A percentile compares a stretch with the other conserved stretches of the same genome.
Evolutionary conservation across 805 yeast genomes (phyloP).

Genomic region (Wickerhamiella alocasiicola): DNA sequence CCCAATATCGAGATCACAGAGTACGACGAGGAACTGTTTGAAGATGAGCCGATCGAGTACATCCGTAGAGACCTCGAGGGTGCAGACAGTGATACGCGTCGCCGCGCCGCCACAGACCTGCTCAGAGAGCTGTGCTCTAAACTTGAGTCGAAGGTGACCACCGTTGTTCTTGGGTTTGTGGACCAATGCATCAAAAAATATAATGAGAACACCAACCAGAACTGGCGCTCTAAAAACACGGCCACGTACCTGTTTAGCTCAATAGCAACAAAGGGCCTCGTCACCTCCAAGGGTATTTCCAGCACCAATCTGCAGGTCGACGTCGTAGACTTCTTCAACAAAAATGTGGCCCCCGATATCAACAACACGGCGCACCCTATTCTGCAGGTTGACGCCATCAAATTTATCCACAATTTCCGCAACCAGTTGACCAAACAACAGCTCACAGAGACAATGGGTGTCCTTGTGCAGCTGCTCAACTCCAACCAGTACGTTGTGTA

Average conservation of each 20-base stretch:
- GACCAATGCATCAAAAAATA: constrained; percentile 48
- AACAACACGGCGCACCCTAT: constrained; percentile 47
- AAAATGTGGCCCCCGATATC: constrained; percentile 73
- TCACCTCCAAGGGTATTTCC: constrained; percentile 78
- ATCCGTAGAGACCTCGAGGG: constrained; percentile 93
- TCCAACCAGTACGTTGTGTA: constrained; percentile 67
- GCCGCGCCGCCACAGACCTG: constrained; percentile 88
- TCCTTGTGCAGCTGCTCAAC: constrained; percentile 56
- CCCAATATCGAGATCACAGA: constrained; percentile 83
- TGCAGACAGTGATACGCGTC: constrained; percentile 81
- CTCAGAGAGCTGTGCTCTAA: constrained; percentile 72
- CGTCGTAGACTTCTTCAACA: constrained; percentile 72
- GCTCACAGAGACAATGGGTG: constrained; percentile 63
- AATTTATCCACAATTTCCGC: constrained; percentile 78
- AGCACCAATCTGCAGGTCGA: constrained; percentile 76
- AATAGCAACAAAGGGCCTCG: constrained; percentile 79
- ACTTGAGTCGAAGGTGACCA: constrained; percentile 62
- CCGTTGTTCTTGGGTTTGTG: constrained; percentile 61
- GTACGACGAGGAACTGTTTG: constrained; percentile 82
- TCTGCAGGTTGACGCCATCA: constrained; percentile 82
- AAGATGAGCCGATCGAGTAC: constrained; percentile 91
- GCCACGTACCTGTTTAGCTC: constrained; percentile 79
- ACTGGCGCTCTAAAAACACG: constrained; percentile 81
- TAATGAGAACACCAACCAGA: constrained; percentile 31
- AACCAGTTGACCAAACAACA: constrained; percentile 86